Base-by-base conservation (phyloP, 179 eudicot species). In the Sideroxylon spinosum region DNA sequence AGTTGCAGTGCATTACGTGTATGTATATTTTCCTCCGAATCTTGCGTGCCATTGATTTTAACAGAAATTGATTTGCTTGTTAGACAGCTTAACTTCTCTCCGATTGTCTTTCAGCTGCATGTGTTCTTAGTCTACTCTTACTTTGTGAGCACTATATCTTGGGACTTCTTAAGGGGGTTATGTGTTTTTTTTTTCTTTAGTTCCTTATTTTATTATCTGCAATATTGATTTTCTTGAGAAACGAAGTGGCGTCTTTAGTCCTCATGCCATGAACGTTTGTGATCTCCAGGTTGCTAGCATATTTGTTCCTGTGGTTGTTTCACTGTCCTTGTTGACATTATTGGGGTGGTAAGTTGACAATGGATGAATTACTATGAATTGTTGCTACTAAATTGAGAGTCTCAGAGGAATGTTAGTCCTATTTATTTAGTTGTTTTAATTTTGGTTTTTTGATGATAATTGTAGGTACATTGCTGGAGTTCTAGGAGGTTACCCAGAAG, bases 261-360 rank as follows among this genome's bases (percentile, higher is more conserved):
- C 71, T 74, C 14, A n/a, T 23, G 25, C 49, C n/a, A 68, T 2
- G 7, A 71, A 14, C 76, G 59, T 71, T 77, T 62, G 29, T 78
- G 60, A 62, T 32, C 44, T 76, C 10, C 93, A 95, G 98, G 87
- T 95, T 75, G 97, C 98, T 46, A 91, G 98, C 86, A 87, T 94
- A 79, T 94, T 94, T 89, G 98, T 94, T 68, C 98, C 98, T 46
- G 84, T 87, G 22, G 98, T 95, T 61, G 89, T 95, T 78, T 84
- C 86, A 23, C 6, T 93, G 84, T 83, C 97, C 63, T 78, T 93
- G 78, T 52, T 90, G 85, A 95, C 98, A 46, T 86, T 95, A 64
- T 75, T 91, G 70, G 97, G 89, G 72, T 95, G 98, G 98, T 95
- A 85, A 86, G 98, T 78, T 20, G n/a, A 62, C 50, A 26, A 22